A percentile compares a stretch with the other conserved stretches of the same genome.
Evolutionary conservation across 805 yeast species (phyloP).

Genomic region (Yamadazyma laniorum): DNA sequence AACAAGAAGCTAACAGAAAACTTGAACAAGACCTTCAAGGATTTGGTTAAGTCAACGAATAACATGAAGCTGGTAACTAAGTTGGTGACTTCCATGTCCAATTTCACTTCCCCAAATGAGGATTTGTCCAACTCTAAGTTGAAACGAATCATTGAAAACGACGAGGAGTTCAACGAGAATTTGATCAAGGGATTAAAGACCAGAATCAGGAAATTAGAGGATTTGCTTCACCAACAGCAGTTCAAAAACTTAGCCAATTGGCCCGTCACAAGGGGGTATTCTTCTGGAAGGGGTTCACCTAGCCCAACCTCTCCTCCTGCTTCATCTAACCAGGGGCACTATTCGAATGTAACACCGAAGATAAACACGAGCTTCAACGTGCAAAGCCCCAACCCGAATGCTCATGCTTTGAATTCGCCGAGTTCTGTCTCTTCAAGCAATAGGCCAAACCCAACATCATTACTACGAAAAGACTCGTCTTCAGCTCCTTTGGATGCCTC

Average conservation of each 20-base stretch:
- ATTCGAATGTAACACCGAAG: neutral
- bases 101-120: slow-evolving; percentile 22
- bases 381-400: neutral
- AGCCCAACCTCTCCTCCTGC: slow-evolving; percentile 3
- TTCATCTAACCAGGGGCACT: neutral
- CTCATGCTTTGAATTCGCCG: neutral
- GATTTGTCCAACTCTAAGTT: slow-evolving; percentile 13
- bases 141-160: slow-evolving; percentile 16
- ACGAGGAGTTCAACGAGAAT: slow-evolving; percentile 34
- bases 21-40: slow-evolving; percentile 45
- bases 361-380: neutral
- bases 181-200: slow-evolving; percentile 62
- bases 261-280: slow-evolving; percentile 32
- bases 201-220: slow-evolving; percentile 75
- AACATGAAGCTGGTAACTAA: slow-evolving; percentile 36
- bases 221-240: slow-evolving; percentile 70
- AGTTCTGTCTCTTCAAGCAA: slow-evolving; percentile 1
- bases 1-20: slow-evolving; percentile 33
- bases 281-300: slow-evolving; percentile 2
- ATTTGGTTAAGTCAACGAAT: slow-evolving; percentile 39
- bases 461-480: slow-evolving; percentile 21
- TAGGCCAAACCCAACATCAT: slow-evolving; percentile 24
- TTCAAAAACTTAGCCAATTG: slow-evolving; percentile 50
- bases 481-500: slow-evolving; percentile 32
- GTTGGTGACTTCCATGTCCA: slow-evolving; percentile 29